phyloP scores from a whole-genome alignment of 306 rosid species.

The Acacia confusa region DNA sequence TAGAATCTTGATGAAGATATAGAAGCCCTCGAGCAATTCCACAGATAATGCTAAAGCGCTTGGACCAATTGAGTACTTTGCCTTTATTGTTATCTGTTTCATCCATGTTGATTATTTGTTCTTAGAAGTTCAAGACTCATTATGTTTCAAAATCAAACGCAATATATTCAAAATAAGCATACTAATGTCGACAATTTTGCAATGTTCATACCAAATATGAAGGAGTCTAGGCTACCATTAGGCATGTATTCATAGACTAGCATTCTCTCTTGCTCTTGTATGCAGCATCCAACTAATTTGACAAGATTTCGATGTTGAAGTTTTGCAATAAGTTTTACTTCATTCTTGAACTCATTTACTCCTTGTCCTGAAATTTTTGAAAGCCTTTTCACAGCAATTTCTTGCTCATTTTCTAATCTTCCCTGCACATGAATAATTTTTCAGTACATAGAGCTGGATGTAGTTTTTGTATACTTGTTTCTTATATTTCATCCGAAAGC shows the following conservation, averaged over 20 bases:
- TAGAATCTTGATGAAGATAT: constrained; percentile 63
- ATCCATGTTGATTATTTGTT: not conserved
- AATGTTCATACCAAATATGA: constrained; percentile 35
- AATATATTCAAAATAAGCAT: not conserved
- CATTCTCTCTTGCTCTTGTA: constrained; percentile 41
- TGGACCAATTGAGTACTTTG: constrained; percentile 31
- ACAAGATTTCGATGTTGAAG: constrained; percentile 53
- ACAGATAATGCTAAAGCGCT: constrained; percentile 28
- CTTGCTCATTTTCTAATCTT: constrained; percentile 32
- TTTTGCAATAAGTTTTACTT: constrained; percentile 40
- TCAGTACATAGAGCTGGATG: not conserved
- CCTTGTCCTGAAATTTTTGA: constrained; percentile 47
- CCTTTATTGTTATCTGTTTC: constrained; percentile 5
- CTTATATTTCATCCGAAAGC: not conserved
- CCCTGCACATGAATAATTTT: constrained; percentile 3
- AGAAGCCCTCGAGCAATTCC: constrained; percentile 58
- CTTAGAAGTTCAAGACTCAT: not conserved
- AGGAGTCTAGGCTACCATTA: constrained; percentile 47
- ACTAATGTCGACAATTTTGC: not conserved
- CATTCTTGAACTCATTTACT: constrained; percentile 41
- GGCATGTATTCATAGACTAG: constrained; percentile 51
- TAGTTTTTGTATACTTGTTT: not conserved
- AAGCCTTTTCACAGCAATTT: constrained; percentile 50
- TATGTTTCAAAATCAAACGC: not conserved
- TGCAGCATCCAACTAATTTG: constrained; percentile 45